Percentiles rank a stretch among this genome's conserved stretches.
Evolutionary conservation across 352 stramenopile genomes (phyloP).

Genomic region (Peronospora belbahrii): DNA sequence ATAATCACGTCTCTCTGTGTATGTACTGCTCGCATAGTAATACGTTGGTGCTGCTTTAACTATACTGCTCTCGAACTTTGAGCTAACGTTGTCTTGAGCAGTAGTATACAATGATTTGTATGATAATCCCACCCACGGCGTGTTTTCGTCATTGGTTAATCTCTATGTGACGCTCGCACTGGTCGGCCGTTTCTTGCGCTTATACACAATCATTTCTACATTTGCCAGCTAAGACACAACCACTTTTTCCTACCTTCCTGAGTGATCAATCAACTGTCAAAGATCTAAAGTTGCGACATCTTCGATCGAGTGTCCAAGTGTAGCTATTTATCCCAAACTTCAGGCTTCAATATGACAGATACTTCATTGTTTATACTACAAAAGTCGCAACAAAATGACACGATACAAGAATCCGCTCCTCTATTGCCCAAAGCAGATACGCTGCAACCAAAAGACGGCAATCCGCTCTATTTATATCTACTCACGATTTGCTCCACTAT

Average conservation of each 20-base stretch:
- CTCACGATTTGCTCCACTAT: constrained; percentile 63
- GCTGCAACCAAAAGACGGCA: background rate
- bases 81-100: background rate
- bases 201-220: background rate
- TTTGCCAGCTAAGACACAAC: background rate
- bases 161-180: background rate
- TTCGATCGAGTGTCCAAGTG: too few species aligned
- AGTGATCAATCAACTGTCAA: too few species aligned
- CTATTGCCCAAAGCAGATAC: constrained; percentile 13
- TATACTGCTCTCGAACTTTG: background rate
- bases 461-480: constrained; percentile 35
- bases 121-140: background rate
- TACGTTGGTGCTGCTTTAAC: too few species aligned
- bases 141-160: background rate
- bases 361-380: constrained; percentile 1
- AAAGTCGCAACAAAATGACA: constrained; percentile 1
- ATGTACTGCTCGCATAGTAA: too few species aligned
- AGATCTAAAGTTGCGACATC: too few species aligned
- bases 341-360: constrained; percentile 1
- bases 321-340: background rate
- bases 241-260: too few species aligned
- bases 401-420: constrained; percentile 3
- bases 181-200: background rate
- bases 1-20: too few species aligned
- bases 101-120: background rate